Evolutionary conservation across 2,329 filamentous ascomycete species (phyloP), one percentile per base, ranked within the genome.

Genomic region (Colletotrichum sp.): DNA sequence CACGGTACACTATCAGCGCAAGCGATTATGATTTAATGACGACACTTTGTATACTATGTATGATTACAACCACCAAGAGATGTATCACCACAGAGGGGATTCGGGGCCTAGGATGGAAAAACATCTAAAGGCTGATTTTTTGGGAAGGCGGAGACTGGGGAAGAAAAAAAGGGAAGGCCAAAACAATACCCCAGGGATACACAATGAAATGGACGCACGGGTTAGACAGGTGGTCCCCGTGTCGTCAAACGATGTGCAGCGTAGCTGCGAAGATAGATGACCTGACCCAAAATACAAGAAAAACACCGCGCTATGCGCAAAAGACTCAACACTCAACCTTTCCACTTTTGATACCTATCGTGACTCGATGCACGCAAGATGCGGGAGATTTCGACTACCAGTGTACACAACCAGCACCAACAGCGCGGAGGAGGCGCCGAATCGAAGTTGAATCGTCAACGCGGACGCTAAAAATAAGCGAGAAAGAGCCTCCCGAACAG

Each of bases 341-440:
- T 22, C 44, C n/a, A 22, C 44, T 22, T 52, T 25, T 52, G 8
- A 4, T 3, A 13, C 11, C 44, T 52, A 52, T 52, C n/a, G 55
- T 30, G 25, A 59, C 22, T 19, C 2, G 55, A 59, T n/a, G 55
- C 25, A 25, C 19, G 55, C 27, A 52, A 52, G 44, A 52, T 12
- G n/a, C n/a, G 11, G 44, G n/a, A 52, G 44, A 52, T 52, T 22
- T 13, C 11, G n/a, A 25, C n/a, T 13, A 19, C 15, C 36, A n/a
- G 5, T 49, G 19, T 12, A 22, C n/a, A 8, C n/a, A 52, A 8
- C 44, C 44, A 52, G 44, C n/a, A 52, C 12, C 55, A 61, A 76
- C 84, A 84, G 64, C 83, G 86, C 72, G 69, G 55, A 67, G 44
- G 36, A 69, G 65, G 65, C 74, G 70, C 71, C 44, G 66, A 32